Evolutionary conservation across 495 filamentous ascomycete species (phyloP).

Genomic region (Penicillium herquei): DNA sequence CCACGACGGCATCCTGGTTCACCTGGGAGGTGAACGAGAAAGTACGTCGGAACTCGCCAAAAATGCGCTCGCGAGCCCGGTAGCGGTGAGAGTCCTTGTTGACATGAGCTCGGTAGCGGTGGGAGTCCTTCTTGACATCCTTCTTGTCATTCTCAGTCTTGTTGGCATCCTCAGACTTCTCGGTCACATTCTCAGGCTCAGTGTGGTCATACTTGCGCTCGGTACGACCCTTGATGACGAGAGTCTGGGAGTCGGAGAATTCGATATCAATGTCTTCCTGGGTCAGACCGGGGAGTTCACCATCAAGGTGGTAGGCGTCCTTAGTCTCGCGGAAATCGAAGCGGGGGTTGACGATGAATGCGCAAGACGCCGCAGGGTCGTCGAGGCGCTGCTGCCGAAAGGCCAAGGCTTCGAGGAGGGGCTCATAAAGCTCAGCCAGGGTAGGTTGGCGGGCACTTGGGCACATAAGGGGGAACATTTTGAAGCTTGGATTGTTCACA

Average conservation of each 20-base stretch:
- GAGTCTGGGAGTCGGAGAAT: constrained; percentile 77
- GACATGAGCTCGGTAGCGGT: constrained; percentile 7
- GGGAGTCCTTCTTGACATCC: background rate
- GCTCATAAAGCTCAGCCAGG: no score
- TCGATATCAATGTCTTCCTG: constrained; percentile 81
- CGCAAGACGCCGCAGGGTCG: no score
- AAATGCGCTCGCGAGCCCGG: constrained; percentile 80
- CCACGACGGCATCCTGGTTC: constrained; percentile 76
- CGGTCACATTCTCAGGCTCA: constrained; percentile 55
- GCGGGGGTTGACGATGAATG: constrained; percentile 68
- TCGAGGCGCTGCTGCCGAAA: no score
- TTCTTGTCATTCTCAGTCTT: constrained; percentile 26
- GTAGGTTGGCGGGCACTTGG: no score
- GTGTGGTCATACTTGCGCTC: constrained; percentile 44
- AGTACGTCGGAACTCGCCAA: constrained; percentile 78
- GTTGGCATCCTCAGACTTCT: constrained; percentile 22
- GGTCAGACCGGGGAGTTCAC: constrained; percentile 82
- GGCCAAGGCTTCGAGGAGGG: no score
- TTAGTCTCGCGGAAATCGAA: constrained; percentile 80
- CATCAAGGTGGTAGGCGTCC: constrained; percentile 76
- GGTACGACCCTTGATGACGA: constrained; percentile 70
- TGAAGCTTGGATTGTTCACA: background rate
- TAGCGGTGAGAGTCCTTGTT: constrained; percentile 48
- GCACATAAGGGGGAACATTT: constrained; percentile 37
- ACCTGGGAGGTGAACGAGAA: constrained; percentile 79